A percentile compares a stretch with the other conserved stretches of the same genome.
Conservation (phyloP, 352 stramenopile genomes). For the Vaucheria bursata region DNA sequence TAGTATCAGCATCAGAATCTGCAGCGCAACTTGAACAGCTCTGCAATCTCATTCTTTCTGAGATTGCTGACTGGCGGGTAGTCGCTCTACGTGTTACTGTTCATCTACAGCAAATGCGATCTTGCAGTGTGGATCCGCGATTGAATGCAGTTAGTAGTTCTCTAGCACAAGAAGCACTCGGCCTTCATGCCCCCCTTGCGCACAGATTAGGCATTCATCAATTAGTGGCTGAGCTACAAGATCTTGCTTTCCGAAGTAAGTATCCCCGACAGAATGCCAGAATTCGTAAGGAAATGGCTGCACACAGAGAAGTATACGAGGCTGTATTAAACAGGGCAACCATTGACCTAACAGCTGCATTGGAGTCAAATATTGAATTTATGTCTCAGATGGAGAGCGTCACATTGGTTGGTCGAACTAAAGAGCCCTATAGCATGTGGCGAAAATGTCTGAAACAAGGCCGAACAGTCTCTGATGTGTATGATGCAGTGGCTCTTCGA, state of each 20-base stretch:
- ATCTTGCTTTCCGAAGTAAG: constrained; percentile 29
- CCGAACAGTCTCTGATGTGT: constrained; percentile 14
- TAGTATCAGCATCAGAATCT: background rate
- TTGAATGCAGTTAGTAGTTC: background rate
- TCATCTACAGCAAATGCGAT: constrained; percentile 28
- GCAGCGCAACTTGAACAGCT: constrained; percentile 8
- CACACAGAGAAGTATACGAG: constrained; percentile 13
- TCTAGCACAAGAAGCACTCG: constrained; percentile 24
- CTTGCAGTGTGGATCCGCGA: constrained; percentile 1
- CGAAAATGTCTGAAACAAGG: constrained; percentile 20
- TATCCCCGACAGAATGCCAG: constrained; percentile 24
- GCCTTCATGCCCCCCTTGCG: constrained; percentile 25
- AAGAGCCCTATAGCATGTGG: constrained; percentile 46
- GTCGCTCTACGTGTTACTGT: constrained; percentile 25
- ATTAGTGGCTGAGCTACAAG: constrained; percentile 29
- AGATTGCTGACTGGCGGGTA: constrained; percentile 31
- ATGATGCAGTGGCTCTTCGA: constrained; percentile 33
- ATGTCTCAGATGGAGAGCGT: constrained; percentile 18
- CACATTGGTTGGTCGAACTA: constrained; percentile 18
- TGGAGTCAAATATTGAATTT: constrained; percentile 21
- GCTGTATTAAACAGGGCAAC: constrained; percentile 34
- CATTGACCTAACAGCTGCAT: constrained; percentile 9
- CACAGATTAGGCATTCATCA: constrained; percentile 39
- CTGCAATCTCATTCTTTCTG: constrained; percentile 34
- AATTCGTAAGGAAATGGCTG: constrained; percentile 19